Conservation (phyloP, 2,329 filamentous ascomycete species). For the Apiospora aurea region DNA sequence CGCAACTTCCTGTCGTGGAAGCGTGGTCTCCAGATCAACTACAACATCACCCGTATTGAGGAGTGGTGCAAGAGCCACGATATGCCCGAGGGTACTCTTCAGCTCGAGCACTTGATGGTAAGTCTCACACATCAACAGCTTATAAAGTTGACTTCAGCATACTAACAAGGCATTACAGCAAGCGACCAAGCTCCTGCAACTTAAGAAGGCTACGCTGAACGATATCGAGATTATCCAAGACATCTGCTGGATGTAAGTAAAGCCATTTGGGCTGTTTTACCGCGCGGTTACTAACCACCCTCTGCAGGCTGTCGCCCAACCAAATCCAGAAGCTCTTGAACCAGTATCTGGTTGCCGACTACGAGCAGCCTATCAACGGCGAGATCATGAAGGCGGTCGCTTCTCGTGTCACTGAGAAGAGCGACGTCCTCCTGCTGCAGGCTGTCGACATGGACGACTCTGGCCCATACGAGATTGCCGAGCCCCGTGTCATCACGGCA, state of each 20-base stretch:
- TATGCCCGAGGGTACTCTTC: conserved; percentile 97
- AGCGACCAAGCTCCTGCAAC: conserved; percentile 96
- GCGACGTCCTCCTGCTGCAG: conserved; percentile 89
- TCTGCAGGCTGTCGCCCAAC: conserved; percentile 85
- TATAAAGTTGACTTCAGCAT: neutral
- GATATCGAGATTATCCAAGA: conserved; percentile 99
- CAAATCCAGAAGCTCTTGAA: conserved; percentile 99
- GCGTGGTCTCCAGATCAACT: conserved; percentile 98
- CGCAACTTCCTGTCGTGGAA: conserved; percentile 99
- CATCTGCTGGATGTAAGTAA: conserved; percentile 97
- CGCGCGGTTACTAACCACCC: conserved; percentile 29
- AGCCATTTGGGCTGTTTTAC: conserved; percentile 16
- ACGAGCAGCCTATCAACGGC: conserved; percentile 98
- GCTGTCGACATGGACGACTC: conserved; percentile 99
- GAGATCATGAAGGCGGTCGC: conserved; percentile 99
- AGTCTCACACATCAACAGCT: conserved; percentile 35
- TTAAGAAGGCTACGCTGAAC: conserved; percentile 98
- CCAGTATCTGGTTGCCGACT: conserved; percentile 97
- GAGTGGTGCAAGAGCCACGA: conserved; percentile 99
- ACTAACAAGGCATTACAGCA: conserved; percentile 59
- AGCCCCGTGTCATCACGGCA: conserved; percentile 93
- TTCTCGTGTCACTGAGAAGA: conserved; percentile 96
- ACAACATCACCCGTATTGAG: conserved; percentile 99
- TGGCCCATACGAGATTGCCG: conserved; percentile 97
- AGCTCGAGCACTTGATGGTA: conserved; percentile 98